Conservation (phyloP, 331 rosid genomes). For the Quercus lobata region DNA sequence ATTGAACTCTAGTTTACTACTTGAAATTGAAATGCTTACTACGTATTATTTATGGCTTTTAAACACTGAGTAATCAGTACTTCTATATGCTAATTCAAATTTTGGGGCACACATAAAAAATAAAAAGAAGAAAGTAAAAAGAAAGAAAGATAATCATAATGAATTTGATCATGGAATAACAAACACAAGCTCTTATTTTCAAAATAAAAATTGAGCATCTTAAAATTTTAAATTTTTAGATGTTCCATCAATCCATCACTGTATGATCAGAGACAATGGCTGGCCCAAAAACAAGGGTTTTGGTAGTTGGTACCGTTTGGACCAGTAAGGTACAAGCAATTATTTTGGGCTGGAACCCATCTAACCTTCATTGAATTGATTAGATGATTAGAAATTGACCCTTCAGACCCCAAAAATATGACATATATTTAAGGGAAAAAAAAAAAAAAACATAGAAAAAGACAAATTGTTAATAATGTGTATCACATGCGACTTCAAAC, state of each 20-base stretch:
- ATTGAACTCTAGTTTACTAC: too few species aligned
- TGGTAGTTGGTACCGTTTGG: too few species aligned
- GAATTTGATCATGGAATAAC: too few species aligned
- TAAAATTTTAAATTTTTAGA: background rate
- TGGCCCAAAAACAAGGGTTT: too few species aligned
- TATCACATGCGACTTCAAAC: background rate
- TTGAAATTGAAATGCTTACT: background rate
- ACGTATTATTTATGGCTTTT: too few species aligned
- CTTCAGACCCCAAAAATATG: background rate
- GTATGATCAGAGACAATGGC: background rate
- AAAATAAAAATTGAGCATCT: background rate
- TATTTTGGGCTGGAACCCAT: background rate
- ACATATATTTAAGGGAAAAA: background rate
- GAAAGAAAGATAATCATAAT: too few species aligned
- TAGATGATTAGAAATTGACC: background rate
- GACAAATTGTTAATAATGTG: background rate
- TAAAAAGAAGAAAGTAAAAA: too few species aligned
- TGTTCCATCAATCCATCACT: background rate
- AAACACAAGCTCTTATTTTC: too few species aligned
- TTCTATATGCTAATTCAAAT: too few species aligned
- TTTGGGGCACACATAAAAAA: too few species aligned
- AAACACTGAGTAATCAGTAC: too few species aligned
- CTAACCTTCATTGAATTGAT: background rate
- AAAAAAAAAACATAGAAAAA: too few species aligned
- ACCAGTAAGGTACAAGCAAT: background rate